Evolutionary conservation across 495 filamentous ascomycete species (phyloP).

Genomic region (Penicillium tannophilum): DNA sequence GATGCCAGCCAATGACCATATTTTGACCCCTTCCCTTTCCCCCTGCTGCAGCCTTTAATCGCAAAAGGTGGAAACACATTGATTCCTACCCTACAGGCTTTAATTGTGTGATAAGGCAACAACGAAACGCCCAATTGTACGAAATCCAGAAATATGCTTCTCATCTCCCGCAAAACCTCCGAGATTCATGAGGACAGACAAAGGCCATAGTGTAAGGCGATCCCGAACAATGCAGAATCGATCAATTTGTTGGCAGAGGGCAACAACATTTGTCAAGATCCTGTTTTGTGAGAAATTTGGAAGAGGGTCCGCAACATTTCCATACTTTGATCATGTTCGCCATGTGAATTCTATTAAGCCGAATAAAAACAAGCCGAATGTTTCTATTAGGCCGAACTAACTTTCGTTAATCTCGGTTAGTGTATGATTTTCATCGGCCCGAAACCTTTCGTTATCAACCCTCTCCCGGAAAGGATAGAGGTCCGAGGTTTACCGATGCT

Average conservation of each 20-base stretch:
- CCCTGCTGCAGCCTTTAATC: neutral
- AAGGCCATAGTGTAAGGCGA: neutral
- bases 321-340: neutral
- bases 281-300: neutral
- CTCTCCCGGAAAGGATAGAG: no score
- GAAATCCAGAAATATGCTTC: neutral
- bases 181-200: neutral
- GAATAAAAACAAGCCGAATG: no score
- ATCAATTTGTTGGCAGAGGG: neutral
- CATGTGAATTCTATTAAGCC: no score
- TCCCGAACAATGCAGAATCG: neutral
- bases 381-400: no score
- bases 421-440: no score
- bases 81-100: neutral
- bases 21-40: neutral
- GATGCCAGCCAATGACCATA: neutral
- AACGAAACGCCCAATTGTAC: neutral
- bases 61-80: neutral
- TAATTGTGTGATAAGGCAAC: neutral
- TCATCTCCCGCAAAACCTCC: neutral
- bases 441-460: no score
- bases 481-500: no score
- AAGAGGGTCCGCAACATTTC: no score
- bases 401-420: no score
- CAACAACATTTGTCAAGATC: neutral